Base-by-base conservation (phyloP, 192 early-diverging fungal species). In the Podila horticola region DNA sequence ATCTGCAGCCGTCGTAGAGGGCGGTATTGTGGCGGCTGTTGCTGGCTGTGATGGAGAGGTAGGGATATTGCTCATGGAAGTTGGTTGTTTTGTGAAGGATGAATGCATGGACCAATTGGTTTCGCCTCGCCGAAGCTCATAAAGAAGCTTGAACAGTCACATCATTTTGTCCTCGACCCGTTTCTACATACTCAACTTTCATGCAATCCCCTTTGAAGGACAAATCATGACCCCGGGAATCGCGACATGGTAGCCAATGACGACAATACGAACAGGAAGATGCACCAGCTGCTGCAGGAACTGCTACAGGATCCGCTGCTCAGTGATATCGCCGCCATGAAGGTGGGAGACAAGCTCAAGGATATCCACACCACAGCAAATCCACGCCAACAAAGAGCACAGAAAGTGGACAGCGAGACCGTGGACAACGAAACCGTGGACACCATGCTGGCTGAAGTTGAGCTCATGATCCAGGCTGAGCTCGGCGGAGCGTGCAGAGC, bases 231-330 rank as follows among this genome's bases (percentile, higher is more conserved):
- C 41, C 17, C 52, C 22, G 6, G 20, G 22, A 55, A 55, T 55
- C 52, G n/a, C 20, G 6, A 55, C 52, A 26, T 55, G 24, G 52
- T 55, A 55, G 52, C 24, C 52, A 55, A 26, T 9, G 52, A 55
- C 52, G 24, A 55, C 11, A 26, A 7, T 22, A 22, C 20, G 12
- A 22, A n/a, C 52, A 94, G 50, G 96, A 97, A 79, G 95, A 98
- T 82, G 88, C 90, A 19, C 96, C 97, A 91, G 95, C 96, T n/a
- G 96, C 96, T 81, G 91, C 93, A 84, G 84, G 97, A 55, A 93
- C 96, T 12, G 72, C 97, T 29, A 95, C 94, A 30, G 86, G 97
- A 24, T 74, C 97, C 31, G 86, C 92, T 33, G 93, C 97, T 84
- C 96, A 96, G 96, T 94, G 90, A 50, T 90, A 90, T 48, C 75